These are phyloP conservation scores for Brassica nigra DNA, from an alignment of 345 rosid species.

Conservation along the genomic window DNA sequence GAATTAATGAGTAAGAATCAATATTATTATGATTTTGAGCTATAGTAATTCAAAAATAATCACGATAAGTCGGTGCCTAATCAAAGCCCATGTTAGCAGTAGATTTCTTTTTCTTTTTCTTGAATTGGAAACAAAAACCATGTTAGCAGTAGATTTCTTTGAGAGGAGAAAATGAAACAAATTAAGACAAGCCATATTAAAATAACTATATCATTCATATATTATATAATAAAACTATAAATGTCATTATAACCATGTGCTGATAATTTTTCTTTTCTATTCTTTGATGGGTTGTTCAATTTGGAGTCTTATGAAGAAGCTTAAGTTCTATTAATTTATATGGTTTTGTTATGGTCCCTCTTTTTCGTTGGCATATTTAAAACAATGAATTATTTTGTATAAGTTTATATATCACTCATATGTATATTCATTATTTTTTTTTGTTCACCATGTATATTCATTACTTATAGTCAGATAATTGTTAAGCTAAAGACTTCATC, in stretches of 20 bases:
- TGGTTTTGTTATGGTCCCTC: neutral
- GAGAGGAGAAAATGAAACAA: neutral
- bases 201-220: neutral
- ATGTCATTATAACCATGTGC: neutral
- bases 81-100: neutral
- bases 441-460: neutral
- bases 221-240: neutral
- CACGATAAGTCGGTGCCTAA: neutral
- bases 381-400: neutral
- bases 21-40: neutral
- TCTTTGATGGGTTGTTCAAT: conserved; percentile 14
- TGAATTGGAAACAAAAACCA: neutral
- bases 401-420: neutral
- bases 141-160: neutral
- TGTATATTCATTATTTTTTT: neutral
- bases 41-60: neutral
- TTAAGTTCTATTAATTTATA: conserved; percentile 12
- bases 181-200: neutral
- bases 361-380: neutral
- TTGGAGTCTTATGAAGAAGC: conserved; percentile 26
- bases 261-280: neutral
- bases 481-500: neutral
- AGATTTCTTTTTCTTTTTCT: neutral
- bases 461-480: neutral
- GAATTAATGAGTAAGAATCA: neutral